Base-by-base conservation (phyloP, 495 filamentous ascomycete genomes). In the Aspergillus nidulans region DNA sequence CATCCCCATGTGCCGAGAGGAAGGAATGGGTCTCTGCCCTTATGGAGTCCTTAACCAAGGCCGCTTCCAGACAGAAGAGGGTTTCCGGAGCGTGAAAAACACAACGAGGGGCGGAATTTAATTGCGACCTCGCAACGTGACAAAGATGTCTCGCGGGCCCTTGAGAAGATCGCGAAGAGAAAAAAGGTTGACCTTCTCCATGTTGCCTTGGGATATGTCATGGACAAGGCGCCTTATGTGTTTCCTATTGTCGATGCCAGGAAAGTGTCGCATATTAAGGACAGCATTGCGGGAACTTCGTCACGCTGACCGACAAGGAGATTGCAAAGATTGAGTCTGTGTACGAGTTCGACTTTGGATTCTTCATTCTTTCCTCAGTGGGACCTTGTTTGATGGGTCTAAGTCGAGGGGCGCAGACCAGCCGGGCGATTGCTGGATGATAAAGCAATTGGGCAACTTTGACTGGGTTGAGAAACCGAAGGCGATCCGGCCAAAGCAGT, bases 231-330 rank as follows among this genome's bases (percentile, higher is more conserved):
- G 1, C 83, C 86, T 2, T 86, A 89, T 60, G 83, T 89, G 20
- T 90, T 88, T 62, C 87, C 87, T 1, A 87, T 90, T 50, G 73
- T 88, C 19, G 87, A 86, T n/a, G 82, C 80, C 0, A 56, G 81
- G n/a, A 87, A 79, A 55, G 63, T 86, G 28, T 77, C 80, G 47
- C 82, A 87, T 55, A 61, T 91, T 4, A 82, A 85, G 67, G 78
- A 70, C 53, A 89, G 85, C 51, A 85, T 90, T 55, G 38, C 34
- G 1, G 44, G 36, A 0, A 12, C 51, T 9, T 28, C 0, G 38
- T 59, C 6, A 13, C 25, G 7, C 30, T 59, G 8, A 50, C 34
- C 0, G 51, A 59, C 1, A 45, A 44, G 18, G 56, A 59, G 12
- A 45, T 59, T 4, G 7, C 12, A 6, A n/a, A 54, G 36, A 45